These are phyloP conservation scores for Penicillium parvum DNA, from an alignment of 495 filamentous ascomycete genomes.

Conservation along the genomic window DNA sequence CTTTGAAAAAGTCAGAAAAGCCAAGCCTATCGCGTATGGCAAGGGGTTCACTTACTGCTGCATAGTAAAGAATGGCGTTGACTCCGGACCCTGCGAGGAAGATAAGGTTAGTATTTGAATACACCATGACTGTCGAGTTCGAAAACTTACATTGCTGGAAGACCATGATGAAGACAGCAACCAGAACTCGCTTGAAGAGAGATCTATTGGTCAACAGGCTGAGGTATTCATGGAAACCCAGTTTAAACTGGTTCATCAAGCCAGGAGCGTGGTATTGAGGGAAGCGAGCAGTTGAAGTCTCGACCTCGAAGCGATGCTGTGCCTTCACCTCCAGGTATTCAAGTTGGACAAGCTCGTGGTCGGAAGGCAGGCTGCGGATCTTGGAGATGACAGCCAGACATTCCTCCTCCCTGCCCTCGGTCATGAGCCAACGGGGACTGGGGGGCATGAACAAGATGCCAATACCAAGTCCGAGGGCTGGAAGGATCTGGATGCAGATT, in stretches of 20 bases:
- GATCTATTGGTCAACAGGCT: constrained; percentile 7
- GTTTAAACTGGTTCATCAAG: background rate
- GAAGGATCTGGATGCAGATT: constrained; percentile 45
- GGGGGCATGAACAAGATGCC: constrained; percentile 41
- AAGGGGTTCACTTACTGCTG: constrained; percentile 15
- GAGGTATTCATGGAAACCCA: constrained; percentile 4
- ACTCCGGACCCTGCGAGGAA: constrained; percentile 8
- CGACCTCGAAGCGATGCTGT: constrained; percentile 4
- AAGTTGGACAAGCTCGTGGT: constrained; percentile 3
- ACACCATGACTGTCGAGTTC: background rate
- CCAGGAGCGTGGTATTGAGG: constrained; percentile 5
- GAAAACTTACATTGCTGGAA: constrained; percentile 6
- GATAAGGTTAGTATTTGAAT: background rate
- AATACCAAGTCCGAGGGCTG: constrained; percentile 34
- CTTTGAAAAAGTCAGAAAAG: constrained; percentile 4
- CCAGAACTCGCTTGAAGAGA: constrained; percentile 3
- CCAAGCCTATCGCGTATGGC: background rate
- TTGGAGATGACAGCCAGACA: constrained; percentile 35
- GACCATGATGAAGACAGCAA: constrained; percentile 8
- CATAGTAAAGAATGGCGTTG: constrained; percentile 54
- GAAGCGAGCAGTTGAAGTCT: background rate
- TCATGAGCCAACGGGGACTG: constrained; percentile 5
- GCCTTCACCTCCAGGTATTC: constrained; percentile 6
- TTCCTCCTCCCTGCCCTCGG: constrained; percentile 47
- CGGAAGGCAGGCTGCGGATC: background rate